These are phyloP conservation scores for Ramaria sp. DNA, from an alignment of 768 basidiomycete genomes.

Conservation along the genomic window DNA sequence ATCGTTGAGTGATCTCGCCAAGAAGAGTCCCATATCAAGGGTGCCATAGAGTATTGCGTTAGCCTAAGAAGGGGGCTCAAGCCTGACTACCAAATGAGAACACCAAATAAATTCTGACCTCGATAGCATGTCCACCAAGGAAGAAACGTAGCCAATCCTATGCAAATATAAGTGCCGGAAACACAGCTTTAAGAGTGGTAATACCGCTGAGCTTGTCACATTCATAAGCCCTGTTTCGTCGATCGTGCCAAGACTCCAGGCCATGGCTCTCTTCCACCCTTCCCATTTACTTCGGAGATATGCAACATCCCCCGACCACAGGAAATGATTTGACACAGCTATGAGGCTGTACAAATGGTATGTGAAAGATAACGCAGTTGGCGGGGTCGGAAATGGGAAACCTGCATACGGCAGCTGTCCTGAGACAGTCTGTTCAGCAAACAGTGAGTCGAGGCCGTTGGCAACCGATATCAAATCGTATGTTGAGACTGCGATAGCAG, in stretches of 20 bases:
- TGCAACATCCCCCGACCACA: conserved; percentile 4
- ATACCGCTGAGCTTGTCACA: conserved; percentile 30
- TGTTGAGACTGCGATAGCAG: conserved; percentile 5
- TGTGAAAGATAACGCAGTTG: background rate
- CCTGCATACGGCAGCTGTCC: conserved; percentile 4
- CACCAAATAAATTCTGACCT: background rate
- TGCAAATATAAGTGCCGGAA: no score
- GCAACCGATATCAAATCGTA: conserved; percentile 3
- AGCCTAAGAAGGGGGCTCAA: background rate
- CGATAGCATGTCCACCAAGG: conserved; percentile 1
- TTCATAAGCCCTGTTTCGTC: conserved; percentile 40
- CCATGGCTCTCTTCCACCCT: conserved; percentile 2
- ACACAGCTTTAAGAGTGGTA: no score
- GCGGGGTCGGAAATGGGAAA: conserved; percentile 1
- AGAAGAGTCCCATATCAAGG: background rate
- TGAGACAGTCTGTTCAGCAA: background rate
- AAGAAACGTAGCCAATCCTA: conserved; percentile 4
- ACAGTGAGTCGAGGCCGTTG: conserved; percentile 3
- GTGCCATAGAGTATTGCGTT: conserved; percentile 4
- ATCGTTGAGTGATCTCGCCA: conserved; percentile 1
- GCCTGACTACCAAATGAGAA: background rate
- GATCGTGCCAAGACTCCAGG: conserved; percentile 19
- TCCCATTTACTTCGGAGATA: conserved; percentile 4
- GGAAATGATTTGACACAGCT: background rate
- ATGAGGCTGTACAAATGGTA: conserved; percentile 4